phyloP scores from a whole-genome alignment of 2,329 filamentous ascomycete genomes.

The Colletotrichum eremochloae region DNA sequence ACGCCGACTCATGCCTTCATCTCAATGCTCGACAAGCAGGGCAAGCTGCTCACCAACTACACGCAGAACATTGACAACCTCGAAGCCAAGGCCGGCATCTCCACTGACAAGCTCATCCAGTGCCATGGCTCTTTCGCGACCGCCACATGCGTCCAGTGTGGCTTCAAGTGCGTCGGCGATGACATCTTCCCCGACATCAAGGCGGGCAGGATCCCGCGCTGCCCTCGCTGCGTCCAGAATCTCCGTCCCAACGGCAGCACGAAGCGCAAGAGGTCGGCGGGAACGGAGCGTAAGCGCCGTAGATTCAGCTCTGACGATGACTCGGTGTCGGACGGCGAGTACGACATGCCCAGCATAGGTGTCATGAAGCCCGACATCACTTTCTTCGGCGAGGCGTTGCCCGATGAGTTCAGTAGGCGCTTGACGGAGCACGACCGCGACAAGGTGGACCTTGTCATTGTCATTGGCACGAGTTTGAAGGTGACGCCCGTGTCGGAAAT shows the following conservation, averaged over 20 bases:
- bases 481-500: conserved; percentile 96
- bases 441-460: conserved; percentile 88
- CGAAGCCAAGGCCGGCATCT: conserved; percentile 87
- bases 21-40: conserved; percentile 85
- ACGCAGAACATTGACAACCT: conserved; percentile 99
- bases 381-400: conserved; percentile 94
- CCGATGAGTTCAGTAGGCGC: conserved; percentile 83
- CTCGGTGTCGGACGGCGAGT: conserved; percentile 61
- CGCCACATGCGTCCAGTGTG: conserved; percentile 88
- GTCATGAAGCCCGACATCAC: conserved; percentile 99
- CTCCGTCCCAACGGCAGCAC: conserved; percentile 54
- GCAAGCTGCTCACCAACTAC: conserved; percentile 95
- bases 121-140: conserved; percentile 97
- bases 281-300: conserved; percentile 55
- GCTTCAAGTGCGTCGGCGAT: conserved; percentile 79
- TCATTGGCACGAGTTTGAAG: conserved; percentile 96
- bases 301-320: conserved; percentile 53
- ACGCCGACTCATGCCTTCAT: conserved; percentile 97
- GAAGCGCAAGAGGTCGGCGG: conserved; percentile 58
- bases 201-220: conserved; percentile 81
- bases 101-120: conserved; percentile 86
- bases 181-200: conserved; percentile 84
- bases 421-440: conserved; percentile 86
- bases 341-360: conserved; percentile 73
- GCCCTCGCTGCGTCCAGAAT: conserved; percentile 75